Percentiles rank a stretch among this genome's conserved stretches.
These are phyloP conservation scores for Chenopodium quinoa DNA, from an alignment of 148 eudicot species.

Conservation along the genomic window DNA sequence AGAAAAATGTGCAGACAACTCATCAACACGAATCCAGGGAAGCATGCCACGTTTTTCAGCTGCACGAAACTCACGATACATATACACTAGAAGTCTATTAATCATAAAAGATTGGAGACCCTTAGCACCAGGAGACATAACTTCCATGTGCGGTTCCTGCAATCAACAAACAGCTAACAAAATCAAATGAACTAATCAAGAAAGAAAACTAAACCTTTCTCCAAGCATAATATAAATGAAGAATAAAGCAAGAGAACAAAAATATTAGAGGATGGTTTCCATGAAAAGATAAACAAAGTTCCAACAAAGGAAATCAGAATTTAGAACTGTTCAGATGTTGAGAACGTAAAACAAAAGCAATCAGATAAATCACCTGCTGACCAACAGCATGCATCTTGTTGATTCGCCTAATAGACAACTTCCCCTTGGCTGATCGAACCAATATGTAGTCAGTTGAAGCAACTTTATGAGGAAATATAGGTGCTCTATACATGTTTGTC, in stretches of 20 bases:
- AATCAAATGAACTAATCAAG: constrained; percentile 2
- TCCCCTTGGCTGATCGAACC: constrained; percentile 95
- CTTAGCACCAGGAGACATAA: constrained; percentile 87
- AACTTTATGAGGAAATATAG: constrained; percentile 81
- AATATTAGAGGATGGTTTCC: not conserved
- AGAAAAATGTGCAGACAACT: constrained; percentile 75
- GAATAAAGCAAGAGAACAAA: not conserved
- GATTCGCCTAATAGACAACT: constrained; percentile 89
- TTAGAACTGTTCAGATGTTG: not conserved
- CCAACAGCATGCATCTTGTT: constrained; percentile 91
- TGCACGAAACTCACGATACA: constrained; percentile 87
- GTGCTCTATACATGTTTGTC: constrained; percentile 95
- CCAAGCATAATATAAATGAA: not conserved
- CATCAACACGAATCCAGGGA: constrained; percentile 82
- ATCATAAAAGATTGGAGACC: constrained; percentile 58
- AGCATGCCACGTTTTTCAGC: constrained; percentile 68
- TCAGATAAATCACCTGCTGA: constrained; percentile 61
- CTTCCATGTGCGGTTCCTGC: constrained; percentile 96
- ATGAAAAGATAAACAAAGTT: not conserved
- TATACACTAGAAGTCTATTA: constrained; percentile 81
- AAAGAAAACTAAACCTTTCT: not conserved
- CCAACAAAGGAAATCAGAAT: not conserved
- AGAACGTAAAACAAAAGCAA: not conserved
- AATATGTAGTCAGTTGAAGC: constrained; percentile 85
- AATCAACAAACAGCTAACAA: constrained; percentile 23